Evolutionary conservation across 1,284 basidiomycete species (phyloP), one percentile per base, ranked within the genome.

Genomic region (Pyrrhoderma noxium): DNA sequence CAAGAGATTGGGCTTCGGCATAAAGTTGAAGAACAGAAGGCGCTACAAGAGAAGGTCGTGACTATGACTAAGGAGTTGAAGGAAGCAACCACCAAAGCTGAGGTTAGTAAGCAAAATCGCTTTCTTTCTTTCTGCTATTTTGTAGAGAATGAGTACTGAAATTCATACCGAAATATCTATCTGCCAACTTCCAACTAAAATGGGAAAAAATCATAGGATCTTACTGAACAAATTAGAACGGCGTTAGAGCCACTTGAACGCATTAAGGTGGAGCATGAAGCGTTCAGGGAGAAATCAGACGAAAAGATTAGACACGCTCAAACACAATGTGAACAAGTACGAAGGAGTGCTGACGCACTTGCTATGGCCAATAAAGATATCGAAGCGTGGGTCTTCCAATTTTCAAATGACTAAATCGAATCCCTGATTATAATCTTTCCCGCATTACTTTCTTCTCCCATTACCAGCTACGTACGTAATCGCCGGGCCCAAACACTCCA

Each of bases 391-490:
- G 74, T 61, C 35, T 31, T 43, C 8, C 34, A 25, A 16, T 40
- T 52, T 21, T 21, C 5, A 36, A 45, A n/a, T 46, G 14, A 51
- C 49, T 46, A 35, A 31, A 11, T 31, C 27, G 11, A 5, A 5
- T 5, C 5, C 27, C 11, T 31, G 27, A 11, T 31, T 11, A 31
- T 5, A 5, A 5, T 31, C 27, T 5, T 31, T 31, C 5, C 27
- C 11, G 27, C 5, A 31, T 5, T 11, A 31, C 5, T 5, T 34
- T 46, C 46, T 49, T 36, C 8, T 22, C 53, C 36, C 23, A 14
- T 37, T 34, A 39, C 45, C 27, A 93, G 90, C 55, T 93, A 93
- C 64, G 72, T 86, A 50, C 77, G 80, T 41, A 80, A 85, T 42
- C 85, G 82, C 56, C 78, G 80, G 39, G 78, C 75, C 3, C 75